These are phyloP conservation scores for Megacollybia marginata DNA, from an alignment of 768 basidiomycete genomes.

Conservation along the genomic window DNA sequence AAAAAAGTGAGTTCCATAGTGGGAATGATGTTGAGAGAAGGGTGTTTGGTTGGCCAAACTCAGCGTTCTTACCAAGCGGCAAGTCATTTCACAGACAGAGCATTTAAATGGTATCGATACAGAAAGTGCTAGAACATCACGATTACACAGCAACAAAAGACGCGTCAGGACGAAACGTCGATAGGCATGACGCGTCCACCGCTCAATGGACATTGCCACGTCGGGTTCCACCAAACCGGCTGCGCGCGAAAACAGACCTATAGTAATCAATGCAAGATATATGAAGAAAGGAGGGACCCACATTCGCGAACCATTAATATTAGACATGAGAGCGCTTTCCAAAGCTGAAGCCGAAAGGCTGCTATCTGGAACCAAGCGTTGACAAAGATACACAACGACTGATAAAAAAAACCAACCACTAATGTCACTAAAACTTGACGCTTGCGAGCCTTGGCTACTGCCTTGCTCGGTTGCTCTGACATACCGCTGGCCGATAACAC, in stretches of 20 bases:
- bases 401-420: conserved; percentile 49
- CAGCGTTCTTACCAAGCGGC: too few relatives aligned
- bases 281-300: conserved; percentile 30
- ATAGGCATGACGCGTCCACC: not conserved
- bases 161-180: not conserved
- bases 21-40: not conserved
- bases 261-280: conserved; percentile 1
- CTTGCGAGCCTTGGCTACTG: conserved; percentile 63
- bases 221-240: conserved; percentile 1
- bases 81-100: too few relatives aligned
- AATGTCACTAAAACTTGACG: conserved; percentile 80
- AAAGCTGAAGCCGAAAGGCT: conserved; percentile 74
- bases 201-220: not conserved
- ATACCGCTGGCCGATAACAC: conserved; percentile 43
- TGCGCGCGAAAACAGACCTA: conserved; percentile 25
- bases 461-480: conserved; percentile 45
- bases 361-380: conserved; percentile 37
- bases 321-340: conserved; percentile 75
- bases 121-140: not conserved
- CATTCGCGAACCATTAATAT: conserved; percentile 66
- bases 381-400: not conserved
- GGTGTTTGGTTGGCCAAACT: too few relatives aligned
- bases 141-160: not conserved
- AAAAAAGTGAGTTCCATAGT: conserved; percentile 69
- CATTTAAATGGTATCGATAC: not conserved